Evolutionary conservation across 306 rosid species (phyloP).

Genomic region (Potentilla sterilis): DNA sequence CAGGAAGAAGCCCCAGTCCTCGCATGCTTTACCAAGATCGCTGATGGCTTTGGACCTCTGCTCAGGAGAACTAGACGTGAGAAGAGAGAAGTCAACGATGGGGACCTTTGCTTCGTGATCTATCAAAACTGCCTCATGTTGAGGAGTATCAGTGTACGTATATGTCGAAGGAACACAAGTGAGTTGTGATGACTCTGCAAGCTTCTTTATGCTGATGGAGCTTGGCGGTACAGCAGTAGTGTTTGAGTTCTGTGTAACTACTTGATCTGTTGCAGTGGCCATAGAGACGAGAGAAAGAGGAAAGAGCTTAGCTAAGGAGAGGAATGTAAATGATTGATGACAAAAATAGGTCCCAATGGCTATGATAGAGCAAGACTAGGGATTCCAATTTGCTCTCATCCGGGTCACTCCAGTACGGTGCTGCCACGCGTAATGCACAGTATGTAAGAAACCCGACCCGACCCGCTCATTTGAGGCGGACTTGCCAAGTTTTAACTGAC

Average conservation of each 20-base stretch:
- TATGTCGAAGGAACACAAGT: conserved; percentile 33
- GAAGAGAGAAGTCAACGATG: conserved; percentile 42
- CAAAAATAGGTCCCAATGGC: no score
- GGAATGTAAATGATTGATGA: no score
- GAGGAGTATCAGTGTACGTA: conserved; percentile 14
- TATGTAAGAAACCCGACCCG: no score
- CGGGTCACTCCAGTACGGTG: no score
- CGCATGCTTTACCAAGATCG: conserved; percentile 46
- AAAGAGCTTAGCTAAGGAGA: not conserved
- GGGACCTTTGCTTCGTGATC: conserved; percentile 32
- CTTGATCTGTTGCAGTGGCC: not conserved
- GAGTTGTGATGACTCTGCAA: conserved; percentile 30
- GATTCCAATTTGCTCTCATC: no score
- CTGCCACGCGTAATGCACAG: no score
- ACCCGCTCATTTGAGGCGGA: no score
- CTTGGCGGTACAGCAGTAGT: not conserved
- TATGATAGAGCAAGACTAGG: no score
- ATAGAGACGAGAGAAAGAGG: not conserved
- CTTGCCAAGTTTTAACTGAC: no score
- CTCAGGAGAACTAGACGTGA: conserved; percentile 19
- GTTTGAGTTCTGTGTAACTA: not conserved
- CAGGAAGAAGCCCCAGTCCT: conserved; percentile 53
- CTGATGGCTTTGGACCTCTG: conserved; percentile 36
- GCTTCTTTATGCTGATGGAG: conserved; percentile 26
- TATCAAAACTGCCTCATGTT: not conserved